Conservation (phyloP, 768 basidiomycete genomes). For the Macrocybe gigantea region DNA sequence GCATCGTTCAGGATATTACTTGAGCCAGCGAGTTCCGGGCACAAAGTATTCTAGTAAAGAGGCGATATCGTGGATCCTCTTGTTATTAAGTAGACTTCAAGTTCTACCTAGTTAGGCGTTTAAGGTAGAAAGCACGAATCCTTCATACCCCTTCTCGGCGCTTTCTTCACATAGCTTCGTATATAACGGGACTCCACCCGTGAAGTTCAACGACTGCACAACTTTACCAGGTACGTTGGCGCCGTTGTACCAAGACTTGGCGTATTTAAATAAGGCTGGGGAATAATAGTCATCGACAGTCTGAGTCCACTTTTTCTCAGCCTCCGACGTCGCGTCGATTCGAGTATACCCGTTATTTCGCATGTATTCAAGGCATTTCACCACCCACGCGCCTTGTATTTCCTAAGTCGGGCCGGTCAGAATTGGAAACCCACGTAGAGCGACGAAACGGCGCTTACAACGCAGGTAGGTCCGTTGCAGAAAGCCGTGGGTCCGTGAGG, state of each 20-base stretch:
- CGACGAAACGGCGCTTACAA: slow-evolving; percentile 10
- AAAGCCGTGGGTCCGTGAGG: slow-evolving; percentile 20
- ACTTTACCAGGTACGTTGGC: slow-evolving; percentile 19
- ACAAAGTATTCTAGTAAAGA: no score
- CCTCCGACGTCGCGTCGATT: slow-evolving; percentile 7
- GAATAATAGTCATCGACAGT: slow-evolving; percentile 10
- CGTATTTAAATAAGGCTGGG: slow-evolving; percentile 10
- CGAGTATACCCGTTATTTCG: slow-evolving; percentile 8
- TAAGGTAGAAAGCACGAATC: background rate
- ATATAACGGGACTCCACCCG: slow-evolving; percentile 10
- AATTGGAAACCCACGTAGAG: background rate
- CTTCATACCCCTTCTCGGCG: background rate
- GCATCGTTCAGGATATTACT: no score
- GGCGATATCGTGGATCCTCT: no score
- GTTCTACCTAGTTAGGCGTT: no score
- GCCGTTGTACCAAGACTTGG: slow-evolving; percentile 20
- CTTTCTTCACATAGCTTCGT: background rate
- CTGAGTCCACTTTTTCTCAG: slow-evolving; percentile 8
- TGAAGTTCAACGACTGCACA: slow-evolving; percentile 16
- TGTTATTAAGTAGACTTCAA: no score
- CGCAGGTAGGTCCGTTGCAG: slow-evolving; percentile 18
- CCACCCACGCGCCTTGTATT: slow-evolving; percentile 18
- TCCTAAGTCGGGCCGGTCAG: slow-evolving; percentile 9
- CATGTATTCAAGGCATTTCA: slow-evolving; percentile 12
- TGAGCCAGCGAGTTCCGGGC: no score